Percentiles rank a stretch among this genome's conserved stretches.
phyloP scores from a whole-genome alignment of 768 basidiomycete species.

The Kockovaella imperatae region DNA sequence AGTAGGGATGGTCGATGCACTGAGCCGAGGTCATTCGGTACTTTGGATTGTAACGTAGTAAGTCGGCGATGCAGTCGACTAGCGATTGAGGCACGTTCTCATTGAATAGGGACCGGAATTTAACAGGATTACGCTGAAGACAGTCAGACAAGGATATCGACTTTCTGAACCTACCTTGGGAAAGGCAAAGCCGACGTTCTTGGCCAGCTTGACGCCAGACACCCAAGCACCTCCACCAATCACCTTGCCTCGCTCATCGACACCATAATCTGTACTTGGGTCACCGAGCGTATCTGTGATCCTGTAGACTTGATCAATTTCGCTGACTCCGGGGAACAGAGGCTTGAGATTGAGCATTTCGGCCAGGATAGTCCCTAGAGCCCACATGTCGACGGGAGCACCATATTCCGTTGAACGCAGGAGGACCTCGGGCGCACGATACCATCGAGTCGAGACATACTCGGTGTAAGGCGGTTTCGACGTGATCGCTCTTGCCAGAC shows the following conservation, averaged over 20 bases:
- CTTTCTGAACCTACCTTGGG: constrained; percentile 59
- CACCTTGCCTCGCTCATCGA: constrained; percentile 59
- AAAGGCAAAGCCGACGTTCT: constrained; percentile 75
- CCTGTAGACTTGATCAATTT: constrained; percentile 81
- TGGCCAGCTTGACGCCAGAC: constrained; percentile 77
- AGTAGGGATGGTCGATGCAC: constrained; percentile 82
- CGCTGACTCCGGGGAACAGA: constrained; percentile 85
- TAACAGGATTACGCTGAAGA: constrained; percentile 44
- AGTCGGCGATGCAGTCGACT: constrained; percentile 82
- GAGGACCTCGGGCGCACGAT: constrained; percentile 94
- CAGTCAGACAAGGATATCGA: not conserved
- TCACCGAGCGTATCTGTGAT: constrained; percentile 93
- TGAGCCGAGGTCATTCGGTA: constrained; percentile 74
- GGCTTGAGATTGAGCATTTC: constrained; percentile 92
- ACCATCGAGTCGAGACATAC: constrained; percentile 99
- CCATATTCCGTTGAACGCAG: constrained; percentile 87
- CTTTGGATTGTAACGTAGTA: constrained; percentile 86
- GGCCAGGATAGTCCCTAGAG: constrained; percentile 94
- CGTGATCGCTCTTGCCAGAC: constrained; percentile 80
- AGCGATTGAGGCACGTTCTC: constrained; percentile 67
- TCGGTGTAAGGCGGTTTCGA: constrained; percentile 93
- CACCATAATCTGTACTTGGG: constrained; percentile 73
- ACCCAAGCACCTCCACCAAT: constrained; percentile 85
- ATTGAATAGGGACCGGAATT: constrained; percentile 63
- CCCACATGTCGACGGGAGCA: constrained; percentile 99